Evolutionary conservation across 495 filamentous ascomycete species (phyloP).

Genomic region (Diplogelasinospora grovesii): DNA sequence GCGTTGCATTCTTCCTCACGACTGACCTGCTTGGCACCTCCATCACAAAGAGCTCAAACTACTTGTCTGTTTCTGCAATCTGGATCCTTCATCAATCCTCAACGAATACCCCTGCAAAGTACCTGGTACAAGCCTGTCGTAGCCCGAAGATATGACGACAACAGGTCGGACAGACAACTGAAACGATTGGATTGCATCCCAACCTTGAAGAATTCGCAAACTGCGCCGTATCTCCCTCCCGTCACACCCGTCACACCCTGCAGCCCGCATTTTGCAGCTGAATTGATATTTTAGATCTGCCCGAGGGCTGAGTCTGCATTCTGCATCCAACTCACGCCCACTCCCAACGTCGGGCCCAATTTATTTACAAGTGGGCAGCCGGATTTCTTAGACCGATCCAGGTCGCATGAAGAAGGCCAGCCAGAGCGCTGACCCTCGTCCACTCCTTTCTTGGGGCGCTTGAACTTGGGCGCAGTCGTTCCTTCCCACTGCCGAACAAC

Average conservation of each 20-base stretch:
- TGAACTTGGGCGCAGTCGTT: neutral
- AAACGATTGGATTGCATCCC: conserved; percentile 2
- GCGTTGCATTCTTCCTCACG: too few relatives aligned
- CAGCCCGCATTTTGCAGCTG: conserved; percentile 8
- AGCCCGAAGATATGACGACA: conserved; percentile 18
- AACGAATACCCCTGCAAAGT: neutral
- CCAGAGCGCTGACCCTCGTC: conserved; percentile 14
- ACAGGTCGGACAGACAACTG: conserved; percentile 7
- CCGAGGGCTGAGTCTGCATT: conserved; percentile 14
- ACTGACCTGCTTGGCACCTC: too few relatives aligned
- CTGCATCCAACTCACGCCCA: conserved; percentile 11
- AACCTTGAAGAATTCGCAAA: neutral
- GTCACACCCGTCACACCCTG: neutral
- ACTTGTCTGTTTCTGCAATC: too few relatives aligned
- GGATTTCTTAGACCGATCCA: conserved; percentile 7
- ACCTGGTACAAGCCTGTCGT: conserved; percentile 4
- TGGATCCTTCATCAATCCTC: too few relatives aligned
- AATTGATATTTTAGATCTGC: conserved; percentile 4
- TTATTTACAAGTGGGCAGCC: neutral
- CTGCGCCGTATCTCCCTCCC: conserved; percentile 1
- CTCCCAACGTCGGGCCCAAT: conserved; percentile 3
- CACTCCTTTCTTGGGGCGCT: conserved; percentile 5
- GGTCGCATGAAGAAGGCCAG: conserved; percentile 20
- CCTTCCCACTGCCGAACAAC: neutral
- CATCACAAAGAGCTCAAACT: too few relatives aligned